phyloP scores from a whole-genome alignment of 352 stramenopile genomes.

The Globisporangium rhizosaccharum region DNA sequence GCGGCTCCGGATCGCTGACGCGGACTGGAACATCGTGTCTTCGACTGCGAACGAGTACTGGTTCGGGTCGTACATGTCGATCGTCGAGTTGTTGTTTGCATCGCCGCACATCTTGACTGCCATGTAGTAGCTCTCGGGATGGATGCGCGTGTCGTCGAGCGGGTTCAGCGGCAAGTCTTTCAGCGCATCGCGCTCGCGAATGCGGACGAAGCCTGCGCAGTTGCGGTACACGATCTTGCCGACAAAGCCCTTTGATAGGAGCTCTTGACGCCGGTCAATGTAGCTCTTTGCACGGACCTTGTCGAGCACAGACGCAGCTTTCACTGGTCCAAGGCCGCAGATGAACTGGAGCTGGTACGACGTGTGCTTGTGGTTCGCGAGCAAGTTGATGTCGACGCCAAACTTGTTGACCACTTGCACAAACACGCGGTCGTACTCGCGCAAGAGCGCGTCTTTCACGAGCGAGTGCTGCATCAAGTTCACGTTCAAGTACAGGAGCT shows the following conservation, averaged over 20 bases:
- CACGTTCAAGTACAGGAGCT: constrained; percentile 84
- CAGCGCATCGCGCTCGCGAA: constrained; percentile 80
- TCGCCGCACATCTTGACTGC: constrained; percentile 89
- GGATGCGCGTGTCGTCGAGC: constrained; percentile 84
- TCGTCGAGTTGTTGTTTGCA: constrained; percentile 88
- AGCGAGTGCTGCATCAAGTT: constrained; percentile 84
- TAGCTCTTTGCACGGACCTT: constrained; percentile 83
- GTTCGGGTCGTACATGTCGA: constrained; percentile 89
- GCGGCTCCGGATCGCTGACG: constrained; percentile 69
- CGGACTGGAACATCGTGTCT: constrained; percentile 89
- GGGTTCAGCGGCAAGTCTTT: constrained; percentile 83
- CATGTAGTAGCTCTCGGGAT: constrained; percentile 90
- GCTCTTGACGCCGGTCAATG: constrained; percentile 80
- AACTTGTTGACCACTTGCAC: constrained; percentile 84
- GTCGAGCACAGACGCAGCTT: constrained; percentile 73
- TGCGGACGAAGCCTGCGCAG: constrained; percentile 82
- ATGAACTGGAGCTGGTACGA: constrained; percentile 88
- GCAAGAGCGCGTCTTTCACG: constrained; percentile 79
- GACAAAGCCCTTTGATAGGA: constrained; percentile 78
- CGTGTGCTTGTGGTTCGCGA: constrained; percentile 86
- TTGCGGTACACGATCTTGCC: constrained; percentile 88
- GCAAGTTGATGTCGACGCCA: constrained; percentile 84
- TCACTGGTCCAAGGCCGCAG: constrained; percentile 76
- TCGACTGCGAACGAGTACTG: constrained; percentile 89
- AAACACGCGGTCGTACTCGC: constrained; percentile 86